Evolutionary conservation across 306 rosid genomes (phyloP), one percentile per base, ranked within the genome.

Genomic region (Acacia melanoxylon): DNA sequence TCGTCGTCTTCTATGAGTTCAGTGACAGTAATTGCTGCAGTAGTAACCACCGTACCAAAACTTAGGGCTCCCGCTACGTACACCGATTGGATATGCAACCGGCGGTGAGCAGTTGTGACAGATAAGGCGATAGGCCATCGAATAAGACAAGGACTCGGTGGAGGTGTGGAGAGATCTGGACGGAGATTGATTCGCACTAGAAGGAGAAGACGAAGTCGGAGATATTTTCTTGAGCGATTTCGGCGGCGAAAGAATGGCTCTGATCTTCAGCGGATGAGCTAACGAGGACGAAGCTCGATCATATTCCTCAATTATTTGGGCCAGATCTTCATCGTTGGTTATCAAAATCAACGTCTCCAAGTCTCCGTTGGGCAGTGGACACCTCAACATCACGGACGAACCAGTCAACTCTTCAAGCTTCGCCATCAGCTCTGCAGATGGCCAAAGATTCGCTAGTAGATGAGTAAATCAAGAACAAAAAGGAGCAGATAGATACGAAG

Each of bases 321-420:
- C 82, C 81, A 93, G 83, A 84, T 95, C 99, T 71, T 91, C 97
- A 8, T 93, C 98, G 77, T 85, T 91, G 5, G 67, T 90, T 61
- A 95, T 71, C n/a, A 97, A 80, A 83, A 95, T 85, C 86, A 95
- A 80, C 0, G 97, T 95, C 78, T 92, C 99, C 62, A 95, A 72
- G 16, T 93, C 98, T n/a, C 98, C 98, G 80, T 46, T 79, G 1
- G 99, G 97, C 68, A 95, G 83, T 12, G 83, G 91, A 65, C 98
- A 95, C 83, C 72, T 77, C 80, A 95, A 66, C 4, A 79, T 87
- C 3, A 83, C 89, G 5, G 98, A 87, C 10, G 84, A 85, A 41
- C 94, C 97, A n/a, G 93, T 91, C 78, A 93, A 85, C 78, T 92
- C 92, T 6, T n/a, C 80, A 14, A 95, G 92, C 88, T 90, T 93